Conservation (phyloP, 352 stramenopile genomes). For the Phytopythium oedochilum region DNA sequence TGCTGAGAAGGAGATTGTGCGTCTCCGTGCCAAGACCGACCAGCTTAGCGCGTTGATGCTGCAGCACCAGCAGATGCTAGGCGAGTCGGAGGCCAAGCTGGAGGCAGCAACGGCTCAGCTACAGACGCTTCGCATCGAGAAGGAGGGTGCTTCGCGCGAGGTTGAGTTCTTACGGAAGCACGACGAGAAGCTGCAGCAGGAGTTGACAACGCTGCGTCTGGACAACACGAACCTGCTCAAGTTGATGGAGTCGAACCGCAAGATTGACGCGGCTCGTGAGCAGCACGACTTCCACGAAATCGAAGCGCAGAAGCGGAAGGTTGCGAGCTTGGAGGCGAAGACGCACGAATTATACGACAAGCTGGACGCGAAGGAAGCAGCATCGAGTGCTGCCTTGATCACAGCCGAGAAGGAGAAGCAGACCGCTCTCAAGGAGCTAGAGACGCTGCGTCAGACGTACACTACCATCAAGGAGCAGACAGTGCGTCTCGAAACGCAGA, state of each 20-base stretch:
- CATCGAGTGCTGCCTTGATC: slow-evolving; percentile 34
- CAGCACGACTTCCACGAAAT: slow-evolving; percentile 49
- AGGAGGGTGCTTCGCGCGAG: slow-evolving; percentile 39
- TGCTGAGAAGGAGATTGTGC: slow-evolving; percentile 55
- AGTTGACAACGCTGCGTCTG: slow-evolving; percentile 48
- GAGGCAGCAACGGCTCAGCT: slow-evolving; percentile 33
- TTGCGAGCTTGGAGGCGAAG: slow-evolving; percentile 41
- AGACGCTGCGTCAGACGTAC: slow-evolving; percentile 33
- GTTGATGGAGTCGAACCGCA: slow-evolving; percentile 70
- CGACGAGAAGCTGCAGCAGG: slow-evolving; percentile 54
- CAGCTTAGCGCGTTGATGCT: slow-evolving; percentile 60
- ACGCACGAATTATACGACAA: slow-evolving; percentile 64
- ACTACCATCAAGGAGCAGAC: slow-evolving; percentile 34
- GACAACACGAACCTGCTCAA: slow-evolving; percentile 81
- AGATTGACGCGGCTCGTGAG: slow-evolving; percentile 58
- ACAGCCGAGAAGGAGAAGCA: slow-evolving; percentile 60
- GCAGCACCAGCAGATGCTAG: slow-evolving; percentile 54
- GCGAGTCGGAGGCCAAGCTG: slow-evolving; percentile 54
- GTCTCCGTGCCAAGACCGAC: slow-evolving; percentile 51
- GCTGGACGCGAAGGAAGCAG: slow-evolving; percentile 48
- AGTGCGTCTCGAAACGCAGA: slow-evolving; percentile 51
- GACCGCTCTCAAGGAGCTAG: slow-evolving; percentile 27
- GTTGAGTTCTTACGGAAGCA: slow-evolving; percentile 51
- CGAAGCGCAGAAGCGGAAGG: slow-evolving; percentile 39
- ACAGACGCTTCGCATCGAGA: slow-evolving; percentile 43